Percentiles rank a stretch among this genome's conserved stretches.
phyloP scores from a whole-genome alignment of 2,329 filamentous ascomycete species.

The Colletotrichum orbiculare region DNA sequence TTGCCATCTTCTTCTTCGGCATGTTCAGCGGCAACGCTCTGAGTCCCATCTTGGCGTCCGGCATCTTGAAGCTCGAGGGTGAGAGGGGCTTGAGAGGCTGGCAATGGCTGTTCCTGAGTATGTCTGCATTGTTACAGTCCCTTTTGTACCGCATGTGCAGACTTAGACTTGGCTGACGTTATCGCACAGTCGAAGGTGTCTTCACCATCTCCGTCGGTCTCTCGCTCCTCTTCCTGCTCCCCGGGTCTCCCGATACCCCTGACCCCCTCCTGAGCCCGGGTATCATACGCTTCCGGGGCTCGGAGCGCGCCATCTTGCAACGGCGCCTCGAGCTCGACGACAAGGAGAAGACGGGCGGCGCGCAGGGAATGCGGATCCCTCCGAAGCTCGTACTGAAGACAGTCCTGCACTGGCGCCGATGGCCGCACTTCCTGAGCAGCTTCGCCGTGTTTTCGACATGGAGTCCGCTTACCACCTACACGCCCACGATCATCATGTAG shows the following conservation, averaged over 20 bases:
- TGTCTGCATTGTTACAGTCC: conserved; percentile 6
- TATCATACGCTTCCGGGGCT: conserved; percentile 48
- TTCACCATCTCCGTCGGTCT: conserved; percentile 55
- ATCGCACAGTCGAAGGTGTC: conserved; percentile 53
- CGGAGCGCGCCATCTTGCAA: conserved; percentile 48
- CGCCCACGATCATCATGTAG: conserved; percentile 56
- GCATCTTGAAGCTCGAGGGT: conserved; percentile 57
- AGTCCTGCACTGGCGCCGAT: conserved; percentile 55
- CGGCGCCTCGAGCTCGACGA: conserved; percentile 49
- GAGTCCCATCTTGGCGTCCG: conserved; percentile 59
- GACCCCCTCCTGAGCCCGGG: conserved; percentile 51
- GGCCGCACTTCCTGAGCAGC: conserved; percentile 60
- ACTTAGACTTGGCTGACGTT: too few relatives aligned
- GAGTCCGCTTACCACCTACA: conserved; percentile 63
- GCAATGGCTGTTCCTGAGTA: conserved; percentile 63
- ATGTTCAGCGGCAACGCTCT: conserved; percentile 64
- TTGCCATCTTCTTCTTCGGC: conserved; percentile 64
- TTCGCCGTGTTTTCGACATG: conserved; percentile 64
- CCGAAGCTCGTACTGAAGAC: conserved; percentile 54
- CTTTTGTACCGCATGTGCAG: neutral
- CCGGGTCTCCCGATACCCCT: conserved; percentile 54
- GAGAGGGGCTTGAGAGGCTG: conserved; percentile 55
- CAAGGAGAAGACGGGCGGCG: conserved; percentile 44
- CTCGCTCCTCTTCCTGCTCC: conserved; percentile 53
- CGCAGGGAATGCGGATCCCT: conserved; percentile 50